These are phyloP conservation scores for Diplodia seriata DNA, from an alignment of 2,329 filamentous ascomycete genomes.

Conservation along the genomic window DNA sequence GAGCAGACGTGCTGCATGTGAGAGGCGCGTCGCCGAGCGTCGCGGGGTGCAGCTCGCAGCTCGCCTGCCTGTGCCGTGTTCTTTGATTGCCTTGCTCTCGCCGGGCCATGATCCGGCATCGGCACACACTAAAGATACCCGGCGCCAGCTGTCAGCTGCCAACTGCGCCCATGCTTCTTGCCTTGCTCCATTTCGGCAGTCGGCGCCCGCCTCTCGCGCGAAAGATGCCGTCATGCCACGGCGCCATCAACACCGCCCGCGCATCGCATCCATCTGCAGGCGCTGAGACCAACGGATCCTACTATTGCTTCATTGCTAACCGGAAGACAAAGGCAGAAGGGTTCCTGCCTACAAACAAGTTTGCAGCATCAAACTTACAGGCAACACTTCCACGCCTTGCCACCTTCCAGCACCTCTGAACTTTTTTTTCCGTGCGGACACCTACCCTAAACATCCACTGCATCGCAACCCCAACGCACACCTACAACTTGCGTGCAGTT, in stretches of 20 bases:
- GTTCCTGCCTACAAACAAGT: neutral
- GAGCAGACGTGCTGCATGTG: constrained; percentile 17
- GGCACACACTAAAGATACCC: constrained; percentile 5
- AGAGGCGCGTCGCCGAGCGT: constrained; percentile 9
- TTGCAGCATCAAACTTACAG: constrained; percentile 10
- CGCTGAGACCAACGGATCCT: neutral
- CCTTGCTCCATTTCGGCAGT: neutral
- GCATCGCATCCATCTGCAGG: neutral
- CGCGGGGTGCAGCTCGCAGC: neutral
- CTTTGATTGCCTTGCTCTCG: neutral
- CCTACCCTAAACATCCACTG: neutral
- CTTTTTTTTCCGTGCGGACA: neutral
- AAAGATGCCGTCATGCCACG: constrained; percentile 18
- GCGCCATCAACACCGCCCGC: constrained; percentile 7
- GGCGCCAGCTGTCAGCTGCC: neutral
- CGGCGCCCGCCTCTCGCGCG: neutral
- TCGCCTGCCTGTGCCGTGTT: neutral
- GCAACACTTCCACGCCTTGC: neutral
- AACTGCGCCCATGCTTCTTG: neutral
- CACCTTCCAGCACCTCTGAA: neutral
- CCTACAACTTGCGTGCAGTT: neutral
- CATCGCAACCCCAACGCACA: neutral
- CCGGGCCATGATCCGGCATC: neutral
- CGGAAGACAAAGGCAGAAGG: neutral
- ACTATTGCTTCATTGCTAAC: constrained; percentile 22